Evolutionary conservation across 208 protist genomes (phyloP), one percentile per base, ranked within the genome.

Genomic region (Vickermania spadyakhi): DNA sequence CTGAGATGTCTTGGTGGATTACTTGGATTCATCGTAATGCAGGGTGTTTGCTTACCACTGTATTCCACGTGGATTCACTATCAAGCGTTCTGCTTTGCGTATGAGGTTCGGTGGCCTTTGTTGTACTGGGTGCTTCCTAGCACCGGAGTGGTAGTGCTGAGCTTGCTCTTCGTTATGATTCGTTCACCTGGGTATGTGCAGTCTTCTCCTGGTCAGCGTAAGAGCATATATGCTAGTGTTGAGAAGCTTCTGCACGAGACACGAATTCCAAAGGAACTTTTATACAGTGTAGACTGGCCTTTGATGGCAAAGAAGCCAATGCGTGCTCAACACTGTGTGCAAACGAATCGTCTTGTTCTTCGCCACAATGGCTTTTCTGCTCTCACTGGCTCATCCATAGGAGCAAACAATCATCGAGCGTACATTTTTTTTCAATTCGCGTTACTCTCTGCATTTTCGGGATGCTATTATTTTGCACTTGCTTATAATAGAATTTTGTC

Each of bases 291-390:
- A 27, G 79, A 88, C 63, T 49, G 78, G 5, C 29, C 56, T 21
- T 71, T 71, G 22, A 89, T 92, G 84, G 72, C 87, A 22, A 75
- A 68, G 42, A 89, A 89, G 58, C 90, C 90, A 3, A 61, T 92
- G 18, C 81, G 86, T 2, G 77, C 91, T 1, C 88, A 94, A 72
- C 73, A 70, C 66, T 94, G 86, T 58, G 54, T 60, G 11, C 72
- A 82, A 23, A 54, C 72, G 22, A 59, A 76, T 50, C 64, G 76
- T 41, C 66, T 81, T 28, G 79, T 96, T 23, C 69, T 81, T 0
- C 76, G 85, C 45, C 91, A 78, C 62, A 81, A 96, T 49, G 86
- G 91, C 52, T 93, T 86, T 68, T 89, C 80, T 51, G 27, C 62
- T 21, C 87, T 82, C 66, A 36, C 89, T 1, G 59, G 64, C 58